These are phyloP conservation scores for Boechera divaricarpa DNA, from an alignment of 345 rosid genomes.

Conservation along the genomic window DNA sequence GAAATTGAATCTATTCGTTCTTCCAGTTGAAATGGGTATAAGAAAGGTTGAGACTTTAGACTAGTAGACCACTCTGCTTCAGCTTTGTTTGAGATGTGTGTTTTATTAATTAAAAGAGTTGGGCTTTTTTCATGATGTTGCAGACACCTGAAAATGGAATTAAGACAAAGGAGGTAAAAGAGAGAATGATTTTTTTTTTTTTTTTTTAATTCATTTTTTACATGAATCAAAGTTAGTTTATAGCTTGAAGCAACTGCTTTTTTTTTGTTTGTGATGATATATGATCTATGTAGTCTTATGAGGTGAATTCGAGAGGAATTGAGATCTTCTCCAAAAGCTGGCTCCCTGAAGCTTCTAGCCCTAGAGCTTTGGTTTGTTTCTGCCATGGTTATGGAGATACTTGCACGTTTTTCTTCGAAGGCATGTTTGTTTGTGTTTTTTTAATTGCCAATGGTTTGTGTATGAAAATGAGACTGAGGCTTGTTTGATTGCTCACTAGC, in stretches of 20 bases:
- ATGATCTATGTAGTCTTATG: slow-evolving; percentile 61
- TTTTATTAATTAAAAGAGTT: background rate
- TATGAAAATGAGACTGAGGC: background rate
- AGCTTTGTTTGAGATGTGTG: slow-evolving; percentile 13
- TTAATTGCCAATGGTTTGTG: background rate
- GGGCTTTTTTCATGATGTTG: slow-evolving; percentile 23
- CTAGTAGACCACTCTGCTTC: background rate
- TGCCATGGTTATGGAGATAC: slow-evolving; percentile 99
- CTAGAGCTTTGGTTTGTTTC: slow-evolving; percentile 75
- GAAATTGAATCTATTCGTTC: background rate
- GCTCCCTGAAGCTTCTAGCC: slow-evolving; percentile 69
- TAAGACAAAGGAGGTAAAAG: slow-evolving; percentile 73
- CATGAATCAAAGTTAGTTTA: slow-evolving; percentile 30
- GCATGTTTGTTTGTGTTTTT: slow-evolving; percentile 44
- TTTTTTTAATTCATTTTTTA: background rate
- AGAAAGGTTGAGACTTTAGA: slow-evolving; percentile 33
- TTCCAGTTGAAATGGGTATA: slow-evolving; percentile 20
- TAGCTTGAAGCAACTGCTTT: background rate
- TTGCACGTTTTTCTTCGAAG: slow-evolving; percentile 96
- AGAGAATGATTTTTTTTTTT: background rate
- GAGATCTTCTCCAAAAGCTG: slow-evolving; percentile 87
- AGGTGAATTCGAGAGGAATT: slow-evolving; percentile 83
- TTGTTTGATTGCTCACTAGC: slow-evolving; percentile 33
- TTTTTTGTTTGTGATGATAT: slow-evolving; percentile 9
- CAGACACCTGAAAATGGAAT: slow-evolving; percentile 75